Percentiles rank a stretch among this genome's conserved stretches.
These are phyloP conservation scores for Ramaria sp. DNA, from an alignment of 768 basidiomycete species.

Conservation along the genomic window DNA sequence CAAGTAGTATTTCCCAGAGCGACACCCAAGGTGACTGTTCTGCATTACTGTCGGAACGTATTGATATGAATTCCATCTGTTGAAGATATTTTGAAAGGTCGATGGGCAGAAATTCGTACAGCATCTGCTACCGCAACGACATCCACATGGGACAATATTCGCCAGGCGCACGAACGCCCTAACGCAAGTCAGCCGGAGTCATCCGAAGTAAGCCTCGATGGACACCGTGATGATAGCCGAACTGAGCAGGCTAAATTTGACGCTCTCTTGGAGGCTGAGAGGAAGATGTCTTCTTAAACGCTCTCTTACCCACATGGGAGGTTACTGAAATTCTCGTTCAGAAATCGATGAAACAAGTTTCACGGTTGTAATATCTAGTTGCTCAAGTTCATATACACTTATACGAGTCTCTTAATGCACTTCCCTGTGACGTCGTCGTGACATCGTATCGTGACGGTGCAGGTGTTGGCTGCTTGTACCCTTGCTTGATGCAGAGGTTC, in stretches of 20 bases:
- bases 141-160: constrained; percentile 5
- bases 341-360: too few species aligned
- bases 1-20: not conserved
- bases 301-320: not conserved
- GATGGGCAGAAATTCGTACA: constrained; percentile 7
- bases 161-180: not conserved
- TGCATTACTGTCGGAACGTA: not conserved
- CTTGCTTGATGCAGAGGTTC: not conserved
- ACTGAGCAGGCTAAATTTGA: constrained; percentile 6
- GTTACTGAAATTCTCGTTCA: not conserved
- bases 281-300: constrained; percentile 1
- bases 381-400: too few species aligned
- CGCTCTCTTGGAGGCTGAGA: constrained; percentile 4
- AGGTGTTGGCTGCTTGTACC: not conserved
- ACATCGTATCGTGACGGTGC: not conserved
- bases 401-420: not conserved
- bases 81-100: not conserved
- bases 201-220: not conserved
- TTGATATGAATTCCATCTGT: not conserved
- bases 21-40: not conserved
- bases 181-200: not conserved
- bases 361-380: too few species aligned
- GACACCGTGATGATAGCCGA: not conserved
- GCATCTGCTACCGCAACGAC: not conserved
- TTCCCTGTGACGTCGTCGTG: not conserved